Evolutionary conservation across 1,284 basidiomycete species (phyloP).

Genomic region (Cystobasidium sp.): DNA sequence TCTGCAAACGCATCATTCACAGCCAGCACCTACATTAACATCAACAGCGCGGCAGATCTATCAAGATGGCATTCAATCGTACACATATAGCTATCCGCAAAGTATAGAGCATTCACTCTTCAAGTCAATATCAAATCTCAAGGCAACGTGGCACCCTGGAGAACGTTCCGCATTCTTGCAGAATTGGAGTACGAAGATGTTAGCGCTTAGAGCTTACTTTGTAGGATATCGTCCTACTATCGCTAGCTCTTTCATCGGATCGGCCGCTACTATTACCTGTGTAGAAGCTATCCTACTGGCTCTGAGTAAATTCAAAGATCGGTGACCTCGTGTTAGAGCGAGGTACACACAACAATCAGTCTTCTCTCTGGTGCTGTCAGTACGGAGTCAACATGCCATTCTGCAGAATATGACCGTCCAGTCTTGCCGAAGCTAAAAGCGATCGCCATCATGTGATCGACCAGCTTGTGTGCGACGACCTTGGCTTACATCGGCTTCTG

Average conservation of each 20-base stretch:
- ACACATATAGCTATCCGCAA: slow-evolving; percentile 49
- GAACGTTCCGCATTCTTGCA: slow-evolving; percentile 38
- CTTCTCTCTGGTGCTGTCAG: too few species aligned
- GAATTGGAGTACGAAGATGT: slow-evolving; percentile 30
- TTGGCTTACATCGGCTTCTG: too few species aligned
- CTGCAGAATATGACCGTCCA: too few species aligned
- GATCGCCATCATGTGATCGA: neutral
- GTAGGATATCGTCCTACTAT: slow-evolving; percentile 40
- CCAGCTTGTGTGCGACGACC: neutral
- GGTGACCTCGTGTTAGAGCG: neutral
- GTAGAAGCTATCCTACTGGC: slow-evolving; percentile 33
- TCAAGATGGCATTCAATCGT: slow-evolving; percentile 45
- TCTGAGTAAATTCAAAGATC: slow-evolving; percentile 36
- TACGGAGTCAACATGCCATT: too few species aligned
- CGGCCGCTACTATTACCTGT: slow-evolving; percentile 41
- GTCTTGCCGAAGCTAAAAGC: neutral
- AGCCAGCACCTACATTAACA: slow-evolving; percentile 41
- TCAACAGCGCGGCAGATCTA: slow-evolving; percentile 48
- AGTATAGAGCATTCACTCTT: slow-evolving; percentile 48
- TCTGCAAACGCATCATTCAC: slow-evolving; percentile 40
- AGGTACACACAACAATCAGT: neutral
- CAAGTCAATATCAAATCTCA: slow-evolving; percentile 18
- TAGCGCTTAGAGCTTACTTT: slow-evolving; percentile 35
- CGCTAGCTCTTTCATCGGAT: slow-evolving; percentile 42
- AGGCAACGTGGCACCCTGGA: slow-evolving; percentile 35